Base-by-base conservation (phyloP, 768 basidiomycete species). In the Leccinum incarnatum region DNA sequence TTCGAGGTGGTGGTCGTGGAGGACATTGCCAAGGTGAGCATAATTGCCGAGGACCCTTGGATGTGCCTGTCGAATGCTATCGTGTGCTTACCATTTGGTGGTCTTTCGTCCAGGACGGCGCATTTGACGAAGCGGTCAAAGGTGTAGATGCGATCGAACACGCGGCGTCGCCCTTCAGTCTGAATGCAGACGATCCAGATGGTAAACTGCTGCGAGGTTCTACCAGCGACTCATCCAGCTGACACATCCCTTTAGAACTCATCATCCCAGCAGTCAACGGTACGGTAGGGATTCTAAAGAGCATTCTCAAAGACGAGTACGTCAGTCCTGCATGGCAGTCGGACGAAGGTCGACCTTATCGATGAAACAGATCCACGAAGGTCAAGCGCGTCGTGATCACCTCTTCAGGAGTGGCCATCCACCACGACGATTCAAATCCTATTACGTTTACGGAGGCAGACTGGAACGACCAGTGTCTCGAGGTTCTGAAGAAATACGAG, bases 1-100 rank as follows among this genome's bases (percentile, higher is more conserved):
- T 83, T 91, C 62, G 85, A 88, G 61, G 69, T 85, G 46, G 82
- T 82, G 17, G 73, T 91, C 19, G 89, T 93, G 0, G 78, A 82
- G 49, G 91, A 95, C 65, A 88, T 93, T 29, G 29, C 29, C 29
- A 29, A 29, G 29, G 29, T 29, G 29, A 29, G 29, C 29, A 29
- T 29, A 29, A 29, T 29, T 29, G 29, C 29, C 29, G 29, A 29
- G 29, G 29, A 29, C 29, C 29, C 9, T 29, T 29, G 29, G 29
- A 29, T 29, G 29, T 29, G 1, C 88, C 88, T 1, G 29, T 29
- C 29, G 29, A 29, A 3, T 29, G 29, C 29, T 29, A 29, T 29
- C 29, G 29, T 29, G 29, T 29, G 29, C 29, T 29, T 29, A 29
- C 29, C 9, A 29, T 29, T 29, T 29, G 29, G 29, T 29, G 29